Base-by-base conservation (phyloP, 2,329 filamentous ascomycete genomes). In the Alternaria arborescens region DNA sequence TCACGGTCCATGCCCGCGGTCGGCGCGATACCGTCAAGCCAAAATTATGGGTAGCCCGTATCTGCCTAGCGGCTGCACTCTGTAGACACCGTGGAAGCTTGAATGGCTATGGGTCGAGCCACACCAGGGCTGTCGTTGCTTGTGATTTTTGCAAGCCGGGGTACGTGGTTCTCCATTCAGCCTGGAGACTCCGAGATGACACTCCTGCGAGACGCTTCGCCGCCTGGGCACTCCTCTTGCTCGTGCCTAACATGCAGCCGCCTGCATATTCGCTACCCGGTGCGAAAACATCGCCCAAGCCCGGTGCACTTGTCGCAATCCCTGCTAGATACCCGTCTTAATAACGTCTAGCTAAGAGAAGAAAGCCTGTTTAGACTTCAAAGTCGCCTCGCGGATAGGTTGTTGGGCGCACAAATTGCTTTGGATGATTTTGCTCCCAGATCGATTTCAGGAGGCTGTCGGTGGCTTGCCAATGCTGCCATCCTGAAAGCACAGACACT, bases 51-150 rank as follows among this genome's bases (percentile, higher is more conserved):
- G 38, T 36, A 47, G 54, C 55, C 62, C 60, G 46, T 58, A 55
- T 51, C 30, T 53, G 41, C 48, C 52, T 65, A 66, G 68, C 61
- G 65, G 52, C 61, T 62, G 58, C 54, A 52, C 53, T 58, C 53
- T 54, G 57, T 58, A 55, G 40, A 59, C 53, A 62, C 59, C 58
- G 57, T 59, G 53, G 24, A 61, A 48, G 42, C 55, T 63, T 60
- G 61, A 62, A 47, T 64, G 61, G 56, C 57, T 64, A 53, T 41
- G 34, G 61, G 54, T 57, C 60, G 56, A 58, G 58, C 38, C 51
- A 43, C 42, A 43, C 38, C 52, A 44, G 40, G 47, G 47, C 54
- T 30, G 26, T 53, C 50, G 50, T 41, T 41, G 55, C 53, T 52
- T 50, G 46, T 50, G 14, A 38, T 38, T 38, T 24, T 20, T 50